phyloP scores from a whole-genome alignment of 2,329 filamentous ascomycete genomes.

The Byssoonygena ceratinophila region DNA sequence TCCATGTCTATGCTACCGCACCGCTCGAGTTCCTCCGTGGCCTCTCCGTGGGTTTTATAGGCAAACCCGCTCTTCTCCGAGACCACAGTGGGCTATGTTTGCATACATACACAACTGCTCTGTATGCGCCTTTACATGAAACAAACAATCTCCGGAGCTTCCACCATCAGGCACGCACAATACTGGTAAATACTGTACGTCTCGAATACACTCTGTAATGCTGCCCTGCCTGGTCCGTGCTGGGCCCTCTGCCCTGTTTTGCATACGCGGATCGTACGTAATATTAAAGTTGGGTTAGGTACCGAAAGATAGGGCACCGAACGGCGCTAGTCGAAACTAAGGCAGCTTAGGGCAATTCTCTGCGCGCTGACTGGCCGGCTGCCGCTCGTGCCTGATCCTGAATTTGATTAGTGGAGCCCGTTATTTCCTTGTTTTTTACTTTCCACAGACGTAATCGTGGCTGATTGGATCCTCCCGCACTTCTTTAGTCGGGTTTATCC shows the following conservation, averaged over 20 bases:
- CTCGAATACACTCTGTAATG: not conserved
- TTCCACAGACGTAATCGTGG: conserved; percentile 12
- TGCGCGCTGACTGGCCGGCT: not conserved
- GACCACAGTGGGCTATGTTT: too few relatives aligned
- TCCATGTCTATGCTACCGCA: too few relatives aligned
- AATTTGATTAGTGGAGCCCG: conserved; percentile 4
- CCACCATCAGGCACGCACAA: not conserved
- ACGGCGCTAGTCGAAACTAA: not conserved
- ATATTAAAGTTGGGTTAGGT: conserved; percentile 5
- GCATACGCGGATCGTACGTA: conserved; percentile 10
- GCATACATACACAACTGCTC: too few relatives aligned
- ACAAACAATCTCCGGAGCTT: not conserved
- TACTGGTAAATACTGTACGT: too few relatives aligned
- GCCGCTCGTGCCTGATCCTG: conserved; percentile 5
- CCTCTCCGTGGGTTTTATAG: too few relatives aligned
- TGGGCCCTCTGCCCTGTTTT: conserved; percentile 7
- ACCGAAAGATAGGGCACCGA: not conserved
- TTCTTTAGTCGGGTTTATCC: not conserved
- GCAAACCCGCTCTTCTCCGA: too few relatives aligned
- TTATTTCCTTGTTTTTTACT: not conserved
- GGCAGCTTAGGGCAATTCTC: not conserved
- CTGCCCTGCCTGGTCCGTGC: conserved; percentile 2
- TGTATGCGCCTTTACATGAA: not conserved
- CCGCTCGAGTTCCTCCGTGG: too few relatives aligned
- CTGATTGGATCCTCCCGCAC: conserved; percentile 5